Percentiles rank a stretch among this genome's conserved stretches.
Evolutionary conservation across 768 basidiomycete species (phyloP).

Genomic region (Boletales sp.): DNA sequence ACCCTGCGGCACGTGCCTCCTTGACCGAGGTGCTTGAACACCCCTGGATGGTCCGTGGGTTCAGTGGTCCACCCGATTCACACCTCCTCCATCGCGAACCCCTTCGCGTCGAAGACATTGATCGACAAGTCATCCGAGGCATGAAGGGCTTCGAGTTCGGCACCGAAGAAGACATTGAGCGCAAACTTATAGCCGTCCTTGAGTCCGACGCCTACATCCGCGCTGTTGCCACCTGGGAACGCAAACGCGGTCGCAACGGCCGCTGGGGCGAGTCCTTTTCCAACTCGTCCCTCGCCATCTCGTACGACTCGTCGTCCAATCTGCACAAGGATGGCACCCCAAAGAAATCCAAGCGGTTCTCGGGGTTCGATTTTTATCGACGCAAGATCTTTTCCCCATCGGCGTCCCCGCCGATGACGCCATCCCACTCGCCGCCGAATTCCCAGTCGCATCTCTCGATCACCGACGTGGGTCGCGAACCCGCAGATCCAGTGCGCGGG

Average conservation of each 20-base stretch:
- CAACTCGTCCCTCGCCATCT: conserved; percentile 67
- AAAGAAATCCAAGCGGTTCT: conserved; percentile 82
- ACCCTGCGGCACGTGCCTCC: conserved; percentile 78
- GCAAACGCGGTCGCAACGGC: conserved; percentile 50
- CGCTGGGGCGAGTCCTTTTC: conserved; percentile 56
- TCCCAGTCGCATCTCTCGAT: conserved; percentile 57
- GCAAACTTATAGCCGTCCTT: conserved; percentile 65
- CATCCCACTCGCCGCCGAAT: conserved; percentile 57
- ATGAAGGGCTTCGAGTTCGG: conserved; percentile 99
- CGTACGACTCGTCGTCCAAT: conserved; percentile 44
- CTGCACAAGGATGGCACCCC: conserved; percentile 43
- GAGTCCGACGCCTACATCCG: conserved; percentile 74
- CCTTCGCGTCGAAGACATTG: conserved; percentile 83
- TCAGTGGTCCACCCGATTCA: conserved; percentile 70
- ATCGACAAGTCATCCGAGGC: conserved; percentile 76
- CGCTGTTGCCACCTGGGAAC: conserved; percentile 76
- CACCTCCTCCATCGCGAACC: conserved; percentile 90
- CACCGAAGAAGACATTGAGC: conserved; percentile 79
- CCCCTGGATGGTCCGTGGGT: conserved; percentile 92
- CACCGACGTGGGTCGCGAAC: conserved; percentile 46
- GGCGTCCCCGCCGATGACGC: conserved; percentile 47
- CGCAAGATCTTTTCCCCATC: conserved; percentile 74
- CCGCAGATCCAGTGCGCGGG: conserved; percentile 80
- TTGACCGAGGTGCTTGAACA: conserved; percentile 83
- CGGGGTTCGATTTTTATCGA: conserved; percentile 91